phyloP scores from a whole-genome alignment of 108 stramenopile species.

The Craspedostauros australis region DNA sequence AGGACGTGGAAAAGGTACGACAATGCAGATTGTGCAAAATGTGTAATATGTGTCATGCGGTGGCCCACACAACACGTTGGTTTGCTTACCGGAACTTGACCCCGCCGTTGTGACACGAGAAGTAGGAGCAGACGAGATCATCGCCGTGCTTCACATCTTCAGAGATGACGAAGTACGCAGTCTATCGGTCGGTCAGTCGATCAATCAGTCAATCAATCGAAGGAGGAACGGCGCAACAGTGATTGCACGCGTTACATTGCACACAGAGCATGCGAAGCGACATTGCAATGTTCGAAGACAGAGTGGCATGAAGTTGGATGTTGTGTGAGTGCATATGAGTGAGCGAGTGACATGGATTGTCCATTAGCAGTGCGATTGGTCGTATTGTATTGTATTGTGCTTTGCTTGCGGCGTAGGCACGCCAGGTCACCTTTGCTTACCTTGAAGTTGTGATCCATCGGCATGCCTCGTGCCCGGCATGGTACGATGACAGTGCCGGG shows the following conservation, averaged over 20 bases:
- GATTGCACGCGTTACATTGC: neutral
- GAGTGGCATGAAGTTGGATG: neutral
- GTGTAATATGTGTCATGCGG: too few relatives aligned
- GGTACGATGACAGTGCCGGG: conserved; percentile 63
- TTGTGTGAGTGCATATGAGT: neutral
- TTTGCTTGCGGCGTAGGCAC: too few relatives aligned
- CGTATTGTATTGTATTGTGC: too few relatives aligned
- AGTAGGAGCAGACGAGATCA: conserved; percentile 78
- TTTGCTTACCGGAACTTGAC: conserved; percentile 79
- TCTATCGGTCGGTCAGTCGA: conserved; percentile 20
- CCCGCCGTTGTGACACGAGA: conserved; percentile 74
- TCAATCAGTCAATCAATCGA: too few relatives aligned
- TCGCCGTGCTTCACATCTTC: conserved; percentile 80
- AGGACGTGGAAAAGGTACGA: too few relatives aligned
- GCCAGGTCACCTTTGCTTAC: conserved; percentile 10
- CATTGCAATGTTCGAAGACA: neutral
- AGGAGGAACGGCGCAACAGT: neutral
- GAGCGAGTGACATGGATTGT: too few relatives aligned
- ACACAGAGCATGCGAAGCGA: neutral
- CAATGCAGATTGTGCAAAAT: too few relatives aligned
- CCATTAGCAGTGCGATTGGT: too few relatives aligned
- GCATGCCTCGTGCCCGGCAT: conserved; percentile 78
- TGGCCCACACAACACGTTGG: too few relatives aligned
- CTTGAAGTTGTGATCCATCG: conserved; percentile 85
- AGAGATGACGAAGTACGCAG: conserved; percentile 80